Percentiles rank a stretch among this genome's conserved stretches.
phyloP scores from a whole-genome alignment of 129 eudicot genomes.

The Arctium lappa region DNA sequence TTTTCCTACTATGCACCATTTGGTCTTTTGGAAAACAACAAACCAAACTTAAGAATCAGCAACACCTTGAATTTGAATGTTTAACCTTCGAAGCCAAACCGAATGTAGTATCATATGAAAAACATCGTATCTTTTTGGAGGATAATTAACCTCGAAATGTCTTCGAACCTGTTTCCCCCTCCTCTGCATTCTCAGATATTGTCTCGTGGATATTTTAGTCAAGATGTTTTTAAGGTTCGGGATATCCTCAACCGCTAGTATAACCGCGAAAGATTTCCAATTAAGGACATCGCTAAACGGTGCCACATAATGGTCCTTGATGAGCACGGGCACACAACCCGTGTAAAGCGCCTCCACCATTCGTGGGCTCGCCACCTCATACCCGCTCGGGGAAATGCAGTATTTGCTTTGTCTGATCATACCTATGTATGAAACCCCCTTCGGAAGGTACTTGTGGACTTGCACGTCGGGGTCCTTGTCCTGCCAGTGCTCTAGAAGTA shows the following conservation, averaged over 20 bases:
- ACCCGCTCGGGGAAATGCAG: constrained; percentile 87
- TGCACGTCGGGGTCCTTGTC: constrained; percentile 55
- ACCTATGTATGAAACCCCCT: constrained; percentile 45
- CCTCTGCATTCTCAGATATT: constrained; percentile 53
- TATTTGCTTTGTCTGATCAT: constrained; percentile 52
- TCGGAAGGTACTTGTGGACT: constrained; percentile 67
- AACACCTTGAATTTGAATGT: constrained; percentile 36
- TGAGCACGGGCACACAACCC: constrained; percentile 76
- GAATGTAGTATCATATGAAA: constrained; percentile 85
- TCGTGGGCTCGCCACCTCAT: constrained; percentile 89
- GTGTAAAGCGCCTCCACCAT: constrained; percentile 76
- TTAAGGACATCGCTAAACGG: constrained; percentile 79
- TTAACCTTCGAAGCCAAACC: constrained; percentile 78
- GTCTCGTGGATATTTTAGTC: constrained; percentile 34
- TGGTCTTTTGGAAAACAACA: not conserved
- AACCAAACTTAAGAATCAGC: constrained; percentile 27
- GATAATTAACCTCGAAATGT: constrained; percentile 64
- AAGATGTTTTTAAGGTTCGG: constrained; percentile 58
- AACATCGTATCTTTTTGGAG: constrained; percentile 70
- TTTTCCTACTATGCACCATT: constrained; percentile 27
- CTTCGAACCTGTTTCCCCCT: constrained; percentile 50
- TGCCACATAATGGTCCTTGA: constrained; percentile 52
- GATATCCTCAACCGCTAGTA: constrained; percentile 47
- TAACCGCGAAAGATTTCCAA: constrained; percentile 67
- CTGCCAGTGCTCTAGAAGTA: constrained; percentile 71